phyloP scores from a whole-genome alignment of 805 yeast genomes.

The Kodamaea neixiangensis region DNA sequence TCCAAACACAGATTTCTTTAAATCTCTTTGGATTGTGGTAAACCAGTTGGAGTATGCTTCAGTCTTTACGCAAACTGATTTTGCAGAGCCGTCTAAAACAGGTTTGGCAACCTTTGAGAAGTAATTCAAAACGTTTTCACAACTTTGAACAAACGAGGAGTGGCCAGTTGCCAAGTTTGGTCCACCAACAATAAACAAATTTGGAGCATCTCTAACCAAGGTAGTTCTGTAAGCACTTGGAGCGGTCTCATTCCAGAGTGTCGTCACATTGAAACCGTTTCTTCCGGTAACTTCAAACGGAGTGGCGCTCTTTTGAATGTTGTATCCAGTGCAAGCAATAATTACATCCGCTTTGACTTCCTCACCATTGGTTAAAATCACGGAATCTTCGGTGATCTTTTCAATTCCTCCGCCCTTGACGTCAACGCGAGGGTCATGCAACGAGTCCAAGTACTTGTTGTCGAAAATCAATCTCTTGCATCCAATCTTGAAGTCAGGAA shows the following conservation, averaged over 20 bases:
- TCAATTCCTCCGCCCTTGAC: conserved; percentile 24
- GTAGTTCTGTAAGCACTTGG: conserved; percentile 38
- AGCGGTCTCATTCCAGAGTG: conserved; percentile 34
- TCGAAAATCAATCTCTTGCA: conserved; percentile 45
- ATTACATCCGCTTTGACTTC: conserved; percentile 37
- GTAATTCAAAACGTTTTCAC: conserved; percentile 34
- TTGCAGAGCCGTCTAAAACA: conserved; percentile 28
- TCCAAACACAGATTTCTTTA: conserved; percentile 37
- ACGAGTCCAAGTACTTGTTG: conserved; percentile 34
- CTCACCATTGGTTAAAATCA: conserved; percentile 30
- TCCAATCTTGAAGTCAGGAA: conserved; percentile 43
- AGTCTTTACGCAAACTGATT: conserved; percentile 32
- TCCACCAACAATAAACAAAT: conserved; percentile 37
- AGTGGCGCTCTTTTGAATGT: conserved; percentile 20
- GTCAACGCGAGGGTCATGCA: conserved; percentile 32
- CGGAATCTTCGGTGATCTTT: conserved; percentile 29
- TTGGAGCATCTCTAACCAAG: conserved; percentile 36
- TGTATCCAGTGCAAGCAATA: conserved; percentile 46
- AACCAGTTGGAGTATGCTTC: conserved; percentile 38
- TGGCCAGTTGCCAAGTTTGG: conserved; percentile 47
- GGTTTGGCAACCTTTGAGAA: conserved; percentile 25
- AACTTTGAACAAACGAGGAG: conserved; percentile 40
- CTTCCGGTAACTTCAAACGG: conserved; percentile 27
- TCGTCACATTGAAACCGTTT: conserved; percentile 21
- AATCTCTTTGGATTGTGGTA: conserved; percentile 24